Percentiles rank a stretch among this genome's conserved stretches.
phyloP scores from a whole-genome alignment of 441 rosid species.

The Syzygium syzygioides region DNA sequence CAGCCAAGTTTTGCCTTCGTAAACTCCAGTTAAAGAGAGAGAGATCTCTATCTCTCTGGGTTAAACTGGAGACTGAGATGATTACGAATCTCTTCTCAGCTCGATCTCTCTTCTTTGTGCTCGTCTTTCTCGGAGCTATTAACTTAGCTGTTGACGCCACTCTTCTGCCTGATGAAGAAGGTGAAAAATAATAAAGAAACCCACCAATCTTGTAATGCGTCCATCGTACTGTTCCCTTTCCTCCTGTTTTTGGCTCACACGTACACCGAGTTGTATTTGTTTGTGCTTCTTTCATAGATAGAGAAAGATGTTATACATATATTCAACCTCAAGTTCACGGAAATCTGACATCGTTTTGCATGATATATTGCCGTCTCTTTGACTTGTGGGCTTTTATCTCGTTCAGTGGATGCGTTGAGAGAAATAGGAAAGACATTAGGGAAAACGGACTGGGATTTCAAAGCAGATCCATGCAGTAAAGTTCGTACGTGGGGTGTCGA shows the following conservation, averaged over 20 bases:
- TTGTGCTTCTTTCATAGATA: not conserved
- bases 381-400: not conserved
- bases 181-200: slow-evolving; percentile 8
- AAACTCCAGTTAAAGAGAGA: too few relatives aligned
- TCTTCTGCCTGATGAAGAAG: slow-evolving; percentile 26
- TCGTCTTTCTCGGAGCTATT: slow-evolving; percentile 1
- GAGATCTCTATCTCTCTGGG: not conserved
- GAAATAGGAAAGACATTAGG: not conserved
- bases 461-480: too few relatives aligned
- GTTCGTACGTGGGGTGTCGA: slow-evolving; percentile 22
- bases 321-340: not conserved
- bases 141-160: slow-evolving; percentile 19
- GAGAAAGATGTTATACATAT: not conserved
- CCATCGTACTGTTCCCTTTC: not conserved
- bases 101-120: not conserved
- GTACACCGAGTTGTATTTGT: not conserved
- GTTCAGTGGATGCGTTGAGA: not conserved
- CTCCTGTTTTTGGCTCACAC: not conserved
- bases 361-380: not conserved
- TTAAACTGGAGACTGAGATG: not conserved
- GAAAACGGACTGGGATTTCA: too few relatives aligned
- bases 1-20: too few relatives aligned
- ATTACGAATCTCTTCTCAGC: not conserved
- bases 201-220: not conserved
- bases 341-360: not conserved